A percentile compares a stretch with the other conserved stretches of the same genome.
Conservation (phyloP, 495 filamentous ascomycete genomes). For the Daldinia concentrica region DNA sequence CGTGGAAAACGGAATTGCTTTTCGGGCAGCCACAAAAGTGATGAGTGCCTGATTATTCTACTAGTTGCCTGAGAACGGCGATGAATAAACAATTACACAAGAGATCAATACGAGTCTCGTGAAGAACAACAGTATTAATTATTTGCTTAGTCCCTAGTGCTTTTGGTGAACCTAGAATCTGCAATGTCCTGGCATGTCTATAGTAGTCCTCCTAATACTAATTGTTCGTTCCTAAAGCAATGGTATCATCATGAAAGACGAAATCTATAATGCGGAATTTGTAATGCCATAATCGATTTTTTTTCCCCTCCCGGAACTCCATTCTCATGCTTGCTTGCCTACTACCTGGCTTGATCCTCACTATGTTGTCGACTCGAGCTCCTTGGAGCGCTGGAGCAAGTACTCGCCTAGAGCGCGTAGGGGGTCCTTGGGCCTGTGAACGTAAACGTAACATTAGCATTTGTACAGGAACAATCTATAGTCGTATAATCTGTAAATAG, state of each 20-base stretch:
- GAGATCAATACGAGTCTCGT: conserved; percentile 36
- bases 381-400: conserved; percentile 80
- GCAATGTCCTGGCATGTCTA: not conserved
- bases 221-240: conserved; percentile 18
- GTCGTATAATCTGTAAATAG: not conserved
- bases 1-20: conserved; percentile 46
- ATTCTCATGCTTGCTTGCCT: not conserved
- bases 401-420: conserved; percentile 87
- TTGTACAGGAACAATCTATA: not conserved
- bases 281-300: conserved; percentile 19
- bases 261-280: conserved; percentile 13
- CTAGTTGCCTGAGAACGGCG: conserved; percentile 40
- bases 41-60: conserved; percentile 27
- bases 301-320: conserved; percentile 38
- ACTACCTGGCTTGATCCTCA: not conserved
- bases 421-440: conserved; percentile 77
- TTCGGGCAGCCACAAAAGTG: conserved; percentile 35
- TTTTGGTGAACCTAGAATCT: not conserved
- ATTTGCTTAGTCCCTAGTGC: not conserved
- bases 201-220: not conserved
- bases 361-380: conserved; percentile 63
- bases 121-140: conserved; percentile 12
- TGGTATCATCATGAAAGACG: conserved; percentile 40
- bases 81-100: conserved; percentile 35
- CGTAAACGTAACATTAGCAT: conserved; percentile 2